Evolutionary conservation across 1,284 basidiomycete genomes (phyloP), one percentile per base, ranked within the genome.

Genomic region (Cryptococcus amylolentus): DNA sequence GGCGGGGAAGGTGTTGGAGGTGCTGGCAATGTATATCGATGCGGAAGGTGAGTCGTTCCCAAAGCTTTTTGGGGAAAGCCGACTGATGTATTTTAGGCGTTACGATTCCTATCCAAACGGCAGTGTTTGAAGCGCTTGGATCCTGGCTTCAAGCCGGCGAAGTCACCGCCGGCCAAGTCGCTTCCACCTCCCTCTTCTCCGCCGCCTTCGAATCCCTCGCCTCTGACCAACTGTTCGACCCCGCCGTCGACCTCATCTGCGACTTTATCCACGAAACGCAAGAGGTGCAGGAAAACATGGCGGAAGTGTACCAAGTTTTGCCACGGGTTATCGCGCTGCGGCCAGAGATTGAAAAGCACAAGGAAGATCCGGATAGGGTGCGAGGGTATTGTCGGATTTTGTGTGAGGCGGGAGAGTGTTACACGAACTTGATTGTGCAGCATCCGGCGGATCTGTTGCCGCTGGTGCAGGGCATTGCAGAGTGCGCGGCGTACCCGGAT

Each of bases 181-280:
- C 86, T 4, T 82, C 86, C 52, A 89, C 88, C 0, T 88, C 93
- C 2, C 82, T 98, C n/a, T 88, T 98, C 69, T 77, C 81, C 10
- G 87, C 86, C 67, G 83, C 88, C 14, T 96, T 97, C 71, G 85
- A 89, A 58, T 89, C 93, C 3, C 82, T 98, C 20, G 82, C 82
- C 10, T 88, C 88, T 2, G 90, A 96, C 31, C 83, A 85, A 48
- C 83, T 98, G 10, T 98, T 98, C 71, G 96, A 99, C 70, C 77
- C 87, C 2, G 93, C 92, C 0, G 91, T 95, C 42, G 90, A 97
- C 64, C 87, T 91, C 44, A 82, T 98, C 53, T 95, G 91, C 77
- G 93, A 97, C 71, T 79, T 98, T 63, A 94, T 98, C 58, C 93
- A 98, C 76, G 96, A 99, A 76, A 98, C 96, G 0, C 95, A 98